Base-by-base conservation (phyloP, 2,329 filamentous ascomycete species). In the Phialocephala subalpina region DNA sequence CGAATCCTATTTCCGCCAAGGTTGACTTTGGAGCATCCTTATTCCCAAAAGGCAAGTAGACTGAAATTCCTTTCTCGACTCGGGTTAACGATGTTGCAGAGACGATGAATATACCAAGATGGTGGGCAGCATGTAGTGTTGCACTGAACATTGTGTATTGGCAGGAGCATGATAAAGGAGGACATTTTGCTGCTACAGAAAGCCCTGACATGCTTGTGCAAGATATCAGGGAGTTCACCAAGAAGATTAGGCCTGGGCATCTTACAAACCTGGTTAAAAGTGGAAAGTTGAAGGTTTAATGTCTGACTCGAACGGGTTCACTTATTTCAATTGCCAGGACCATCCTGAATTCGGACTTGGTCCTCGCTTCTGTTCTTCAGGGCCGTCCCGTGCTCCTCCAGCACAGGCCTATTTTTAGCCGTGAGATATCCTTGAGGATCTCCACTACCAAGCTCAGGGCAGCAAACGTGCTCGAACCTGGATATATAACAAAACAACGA, bases 151-250 rank as follows among this genome's bases (percentile, higher is more conserved):
- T 91, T 0, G 87, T 90, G 0, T 86, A 86, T 55, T 83, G 87
- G 72, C 81, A 78, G 36, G 69, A 69, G 12, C 72, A 76, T 61
- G 61, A 68, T 7, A 55, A 65, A 36, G 75, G 75, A 6, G 75
- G 75, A 0, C 87, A 90, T 76, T 90, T 90, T 72, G 85, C 87
- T 0, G 82, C 87, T 0, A 83, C 82, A 72, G 87, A 90, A 75
- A 77, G 78, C 20, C 88, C 88, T 0, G 78, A 84, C 35, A 76
- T 80, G 3, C 75, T 90, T 25, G 82, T 80, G 0, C 74, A 74
- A 0, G 87, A 90, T 73, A 65, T 72, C 18, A 58, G 65, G 35
- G 70, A 68, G 12, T 71, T 90, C 62, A 80, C 80, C 64, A 78
- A 79, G 18, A 86, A 88, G 83, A 87, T 89, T 76, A 81, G 82